Conservation (phyloP, 164 flowering plant species). For the Vitis labrusca region DNA sequence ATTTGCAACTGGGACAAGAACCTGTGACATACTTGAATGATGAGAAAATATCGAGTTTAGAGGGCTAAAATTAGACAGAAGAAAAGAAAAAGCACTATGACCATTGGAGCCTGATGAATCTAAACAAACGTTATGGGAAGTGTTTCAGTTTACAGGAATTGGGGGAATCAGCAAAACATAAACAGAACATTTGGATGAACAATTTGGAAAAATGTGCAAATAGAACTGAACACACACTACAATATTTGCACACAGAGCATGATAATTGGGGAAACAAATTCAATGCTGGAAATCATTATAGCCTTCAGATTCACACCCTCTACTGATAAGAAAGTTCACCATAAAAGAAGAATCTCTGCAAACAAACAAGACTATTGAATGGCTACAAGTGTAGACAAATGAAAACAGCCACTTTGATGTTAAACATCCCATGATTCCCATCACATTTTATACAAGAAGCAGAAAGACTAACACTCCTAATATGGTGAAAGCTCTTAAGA, state of each 20-base stretch:
- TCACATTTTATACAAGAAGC: no score
- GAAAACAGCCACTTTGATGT: no score
- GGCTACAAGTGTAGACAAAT: no score
- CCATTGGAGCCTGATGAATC: neutral
- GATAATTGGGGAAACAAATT: neutral
- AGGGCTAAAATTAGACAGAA: neutral
- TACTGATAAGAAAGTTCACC: neutral
- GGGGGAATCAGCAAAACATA: no score
- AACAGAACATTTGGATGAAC: neutral
- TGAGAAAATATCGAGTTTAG: neutral
- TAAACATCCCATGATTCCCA: no score
- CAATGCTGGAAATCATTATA: neutral
- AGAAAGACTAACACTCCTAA: no score
- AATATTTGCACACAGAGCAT: neutral
- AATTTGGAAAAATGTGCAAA: neutral
- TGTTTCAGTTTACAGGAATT: no score
- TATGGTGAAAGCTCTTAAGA: no score
- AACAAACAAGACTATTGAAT: neutral
- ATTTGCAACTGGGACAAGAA: conserved; percentile 88
- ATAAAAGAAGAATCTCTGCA: neutral
- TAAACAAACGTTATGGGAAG: no score
- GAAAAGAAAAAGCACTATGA: neutral
- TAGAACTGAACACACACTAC: neutral
- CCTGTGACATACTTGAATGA: conserved; percentile 36
- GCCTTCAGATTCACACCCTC: neutral